Base-by-base conservation (phyloP, 106 monocot genomes). In the Gastrodia elata region DNA sequence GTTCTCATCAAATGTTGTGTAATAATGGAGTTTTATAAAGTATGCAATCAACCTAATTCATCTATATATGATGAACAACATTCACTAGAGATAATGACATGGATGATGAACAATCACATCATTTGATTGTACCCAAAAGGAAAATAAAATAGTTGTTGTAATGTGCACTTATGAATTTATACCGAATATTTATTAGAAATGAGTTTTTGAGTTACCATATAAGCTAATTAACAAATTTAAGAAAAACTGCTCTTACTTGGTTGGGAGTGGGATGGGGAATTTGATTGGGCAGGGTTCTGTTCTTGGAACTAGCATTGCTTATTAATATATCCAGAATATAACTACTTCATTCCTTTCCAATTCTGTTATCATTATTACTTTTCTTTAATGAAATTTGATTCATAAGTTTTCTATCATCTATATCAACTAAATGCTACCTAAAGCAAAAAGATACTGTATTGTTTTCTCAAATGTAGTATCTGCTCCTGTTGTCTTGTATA, bases 111-210 rank as follows among this genome's bases (percentile, higher is more conserved):
- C 30, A 13, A 61, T 32, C 33, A 61, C 61, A 32, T 61, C 61
- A 32, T 61, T 61, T 30, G 14, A 32, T 61, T 61, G 1, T 3
- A 61, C 61, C n/a, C 35, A 32, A 37, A 38, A 67, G 37, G 33
- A 67, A 67, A 38, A n/a, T 67, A 67, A 61, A 61, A 37, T 67
- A n/a, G 38, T 67, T 67, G 30, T 30, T 10, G 61, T 6, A 67
- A 67, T 4, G 67, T 37, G 67, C 18, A 3, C n/a, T 20, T 61
- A 61, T 30, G 30, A 4, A 61, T 30, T 27, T 32, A 30, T 32
- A 13, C 9, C 0, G 30, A 61, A 11, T 30, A 61, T 61, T 32
- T 14, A 14, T 61, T 61, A 61, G 28, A 59, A 25, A 59, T 0
- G 26, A 61, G 13, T 13, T 61, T 30, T 2, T 28, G 30, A 61